Evolutionary conservation across 129 eudicot species (phyloP).

Genomic region (Flaveria sonorensis): DNA sequence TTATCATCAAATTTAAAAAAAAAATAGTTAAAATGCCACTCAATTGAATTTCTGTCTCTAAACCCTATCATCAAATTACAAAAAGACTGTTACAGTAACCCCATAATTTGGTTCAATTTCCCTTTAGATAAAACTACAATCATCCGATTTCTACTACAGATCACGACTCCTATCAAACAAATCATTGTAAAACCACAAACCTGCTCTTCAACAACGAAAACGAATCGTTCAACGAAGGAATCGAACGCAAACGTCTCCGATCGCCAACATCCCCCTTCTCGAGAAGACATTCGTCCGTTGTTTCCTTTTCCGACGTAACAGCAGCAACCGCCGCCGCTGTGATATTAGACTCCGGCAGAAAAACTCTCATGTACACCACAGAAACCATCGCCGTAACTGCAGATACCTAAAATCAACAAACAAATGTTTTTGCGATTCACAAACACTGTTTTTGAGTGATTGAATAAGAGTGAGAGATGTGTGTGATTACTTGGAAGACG

Average conservation of each 20-base stretch:
- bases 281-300: constrained; percentile 39
- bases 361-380: constrained; percentile 69
- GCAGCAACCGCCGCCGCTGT: constrained; percentile 19
- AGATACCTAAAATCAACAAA: constrained; percentile 49
- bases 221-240: constrained; percentile 55
- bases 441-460: neutral
- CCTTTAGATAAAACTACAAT: too few relatives aligned
- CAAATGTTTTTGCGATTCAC: neutral
- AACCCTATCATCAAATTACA: too few relatives aligned
- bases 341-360: constrained; percentile 63
- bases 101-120: too few relatives aligned
- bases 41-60: too few relatives aligned
- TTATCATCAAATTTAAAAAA: too few relatives aligned
- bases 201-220: constrained; percentile 63
- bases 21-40: too few relatives aligned
- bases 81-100: too few relatives aligned
- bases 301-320: constrained; percentile 29
- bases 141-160: neutral
- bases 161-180: neutral
- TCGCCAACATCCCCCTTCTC: constrained; percentile 42
- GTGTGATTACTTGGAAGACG: constrained; percentile 56
- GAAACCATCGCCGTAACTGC: constrained; percentile 58
- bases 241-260: constrained; percentile 36
- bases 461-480: neutral
- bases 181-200: constrained; percentile 25